These are phyloP conservation scores for Tylopilus felleus DNA, from an alignment of 768 basidiomycete species.

Conservation along the genomic window DNA sequence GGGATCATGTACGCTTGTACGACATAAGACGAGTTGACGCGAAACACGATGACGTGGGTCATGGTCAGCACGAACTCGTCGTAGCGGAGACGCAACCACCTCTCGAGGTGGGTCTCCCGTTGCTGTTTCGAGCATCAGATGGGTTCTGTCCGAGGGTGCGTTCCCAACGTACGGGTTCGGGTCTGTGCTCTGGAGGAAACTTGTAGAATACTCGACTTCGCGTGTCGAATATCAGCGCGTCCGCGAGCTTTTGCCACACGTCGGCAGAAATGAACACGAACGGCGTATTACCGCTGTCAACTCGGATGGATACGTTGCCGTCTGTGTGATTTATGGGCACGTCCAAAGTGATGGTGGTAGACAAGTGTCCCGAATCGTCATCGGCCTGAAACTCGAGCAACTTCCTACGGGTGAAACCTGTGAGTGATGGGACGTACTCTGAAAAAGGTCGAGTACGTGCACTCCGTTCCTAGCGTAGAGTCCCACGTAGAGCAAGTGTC, in stretches of 20 bases:
- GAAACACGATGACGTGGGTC: background rate
- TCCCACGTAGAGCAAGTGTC: background rate
- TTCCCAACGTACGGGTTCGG: background rate
- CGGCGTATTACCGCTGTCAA: background rate
- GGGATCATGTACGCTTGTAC: background rate
- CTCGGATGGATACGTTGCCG: background rate
- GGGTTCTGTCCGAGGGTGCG: background rate
- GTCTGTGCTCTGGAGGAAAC: background rate
- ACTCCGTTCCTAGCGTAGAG: too few species aligned
- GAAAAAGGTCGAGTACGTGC: background rate
- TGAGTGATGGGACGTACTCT: background rate
- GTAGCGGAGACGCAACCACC: background rate
- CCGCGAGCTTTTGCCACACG: background rate
- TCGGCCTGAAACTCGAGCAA: background rate
- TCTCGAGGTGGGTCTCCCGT: too few species aligned
- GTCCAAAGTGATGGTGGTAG: background rate
- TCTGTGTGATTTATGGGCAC: background rate
- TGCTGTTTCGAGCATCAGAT: background rate
- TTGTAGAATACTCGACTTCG: background rate
- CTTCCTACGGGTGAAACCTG: background rate
- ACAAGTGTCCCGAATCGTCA: background rate
- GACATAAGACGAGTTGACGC: background rate
- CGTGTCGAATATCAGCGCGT: background rate
- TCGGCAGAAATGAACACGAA: background rate
- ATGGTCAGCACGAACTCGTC: background rate